Base-by-base conservation (phyloP, 2,329 filamentous ascomycete genomes). In the Clonostachys rosea region DNA sequence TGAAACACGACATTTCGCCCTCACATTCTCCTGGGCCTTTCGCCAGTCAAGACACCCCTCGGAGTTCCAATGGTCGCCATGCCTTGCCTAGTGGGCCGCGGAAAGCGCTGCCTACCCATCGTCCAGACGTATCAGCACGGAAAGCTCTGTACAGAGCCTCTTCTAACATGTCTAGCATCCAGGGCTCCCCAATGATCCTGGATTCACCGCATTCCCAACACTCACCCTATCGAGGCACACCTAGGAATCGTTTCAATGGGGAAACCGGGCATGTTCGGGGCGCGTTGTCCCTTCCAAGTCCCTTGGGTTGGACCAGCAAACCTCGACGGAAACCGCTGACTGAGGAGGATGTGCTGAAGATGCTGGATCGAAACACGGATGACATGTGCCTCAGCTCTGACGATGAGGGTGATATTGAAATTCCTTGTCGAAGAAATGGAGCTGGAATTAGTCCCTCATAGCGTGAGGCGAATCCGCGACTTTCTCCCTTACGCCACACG, bases 311-410 rank as follows among this genome's bases (percentile, higher is more conserved):
- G 40, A 69, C 55, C 58, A 70, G 48, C 59, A 37, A 44, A 7
- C 8, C 36, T 12, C n/a, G 35, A 13, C 47, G 47, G 14, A 43
- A 48, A 30, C 47, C 42, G 5, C 53, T 82, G 37, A 67, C 67
- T 3, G 78, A 81, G 36, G 76, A 77, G 40, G 78, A 83, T 37
- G 79, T 83, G 47, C 78, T 83, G 49, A 68, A 71, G 36, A 80
- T 83, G 74, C 63, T 83, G 39, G 78, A 82, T 48, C 69, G 69
- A 35, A 76, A 69, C 3, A 74, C 71, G 3, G 73, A 73, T 20
- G 68, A 63, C 34, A 66, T 65, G n/a, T 75, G 75, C 48, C 79
- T 76, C 47, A 79, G 76, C 16, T 79, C 80, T 41, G 80, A 79
- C 14, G 79, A 82, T 33, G 74, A 73, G 34, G 24, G 24, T 10